A percentile compares a stretch with the other conserved stretches of the same genome.
Conservation (phyloP, 2,329 filamentous ascomycete genomes). For the Mycosphaerella sp. region DNA sequence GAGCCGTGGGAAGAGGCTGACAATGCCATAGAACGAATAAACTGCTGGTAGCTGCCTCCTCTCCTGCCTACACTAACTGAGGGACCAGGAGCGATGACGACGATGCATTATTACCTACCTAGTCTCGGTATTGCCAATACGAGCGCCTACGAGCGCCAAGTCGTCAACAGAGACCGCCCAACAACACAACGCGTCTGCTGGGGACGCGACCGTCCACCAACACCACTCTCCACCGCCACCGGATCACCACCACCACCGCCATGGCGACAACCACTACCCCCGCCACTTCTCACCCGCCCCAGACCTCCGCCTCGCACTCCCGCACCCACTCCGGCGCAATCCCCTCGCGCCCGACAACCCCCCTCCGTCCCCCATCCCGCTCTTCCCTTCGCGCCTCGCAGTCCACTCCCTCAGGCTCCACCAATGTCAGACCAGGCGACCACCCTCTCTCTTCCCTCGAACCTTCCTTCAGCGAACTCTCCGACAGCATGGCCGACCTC, state of each 20-base stretch:
- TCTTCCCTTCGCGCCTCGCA: slow-evolving; percentile 72
- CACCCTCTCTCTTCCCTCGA: slow-evolving; percentile 78
- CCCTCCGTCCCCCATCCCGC: slow-evolving; percentile 80
- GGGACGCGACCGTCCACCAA: not conserved
- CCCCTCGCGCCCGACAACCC: slow-evolving; percentile 77
- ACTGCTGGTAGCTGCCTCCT: too few species aligned
- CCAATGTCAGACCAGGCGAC: slow-evolving; percentile 39
- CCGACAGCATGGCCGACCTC: slow-evolving; percentile 88
- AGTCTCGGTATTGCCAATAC: too few species aligned
- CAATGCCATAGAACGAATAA: too few species aligned
- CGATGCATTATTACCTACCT: not conserved
- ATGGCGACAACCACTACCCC: slow-evolving; percentile 21
- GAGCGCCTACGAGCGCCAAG: not conserved
- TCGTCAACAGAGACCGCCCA: slow-evolving; percentile 6
- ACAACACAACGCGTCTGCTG: not conserved
- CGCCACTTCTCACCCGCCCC: slow-evolving; percentile 5
- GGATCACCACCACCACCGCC: not conserved
- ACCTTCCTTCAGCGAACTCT: slow-evolving; percentile 85
- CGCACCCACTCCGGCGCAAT: slow-evolving; percentile 38
- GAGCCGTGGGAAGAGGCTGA: not conserved
- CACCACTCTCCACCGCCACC: not conserved
- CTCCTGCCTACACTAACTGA: too few species aligned
- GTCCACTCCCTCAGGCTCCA: slow-evolving; percentile 40
- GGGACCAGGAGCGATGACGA: not conserved
- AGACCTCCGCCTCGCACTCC: slow-evolving; percentile 38